Conservation (phyloP, 352 stramenopile species). For the Elongisporangium anandrum region DNA sequence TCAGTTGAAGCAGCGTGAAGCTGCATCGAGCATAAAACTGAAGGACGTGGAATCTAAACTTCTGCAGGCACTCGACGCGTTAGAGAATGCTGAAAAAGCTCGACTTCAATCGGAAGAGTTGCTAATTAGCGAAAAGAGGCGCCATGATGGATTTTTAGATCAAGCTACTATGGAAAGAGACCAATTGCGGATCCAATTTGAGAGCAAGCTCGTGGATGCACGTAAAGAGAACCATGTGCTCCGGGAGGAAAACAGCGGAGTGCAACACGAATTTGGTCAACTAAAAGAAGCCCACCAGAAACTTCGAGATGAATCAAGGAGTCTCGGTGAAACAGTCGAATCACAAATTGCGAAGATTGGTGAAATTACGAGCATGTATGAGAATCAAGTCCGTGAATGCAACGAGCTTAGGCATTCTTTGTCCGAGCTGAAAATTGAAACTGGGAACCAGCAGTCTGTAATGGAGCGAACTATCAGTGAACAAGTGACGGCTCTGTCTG, state of each 20-base stretch:
- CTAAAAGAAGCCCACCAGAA: slow-evolving; percentile 1
- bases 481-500: background rate
- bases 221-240: slow-evolving; percentile 17
- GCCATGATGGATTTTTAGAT: slow-evolving; percentile 15
- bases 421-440: background rate
- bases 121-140: slow-evolving; percentile 27
- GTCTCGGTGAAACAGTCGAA: slow-evolving; percentile 1
- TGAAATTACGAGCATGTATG: background rate
- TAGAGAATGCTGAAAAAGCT: slow-evolving; percentile 23
- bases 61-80: slow-evolving; percentile 12
- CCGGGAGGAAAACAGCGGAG: background rate
- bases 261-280: background rate
- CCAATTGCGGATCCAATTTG: slow-evolving; percentile 21
- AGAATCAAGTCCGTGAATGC: background rate
- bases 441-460: background rate
- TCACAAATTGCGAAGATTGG: background rate
- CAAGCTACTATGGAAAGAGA: slow-evolving; percentile 22
- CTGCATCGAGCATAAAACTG: slow-evolving; percentile 46
- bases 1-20: slow-evolving; percentile 55
- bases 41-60: slow-evolving; percentile 33
- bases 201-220: slow-evolving; percentile 26
- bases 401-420: background rate
- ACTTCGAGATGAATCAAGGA: slow-evolving; percentile 4
- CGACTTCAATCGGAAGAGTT: slow-evolving; percentile 11
- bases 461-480: background rate